A percentile compares a stretch with the other conserved stretches of the same genome.
Conservation (phyloP, 169 alveolate species). For the Eimeria acervulina region DNA sequence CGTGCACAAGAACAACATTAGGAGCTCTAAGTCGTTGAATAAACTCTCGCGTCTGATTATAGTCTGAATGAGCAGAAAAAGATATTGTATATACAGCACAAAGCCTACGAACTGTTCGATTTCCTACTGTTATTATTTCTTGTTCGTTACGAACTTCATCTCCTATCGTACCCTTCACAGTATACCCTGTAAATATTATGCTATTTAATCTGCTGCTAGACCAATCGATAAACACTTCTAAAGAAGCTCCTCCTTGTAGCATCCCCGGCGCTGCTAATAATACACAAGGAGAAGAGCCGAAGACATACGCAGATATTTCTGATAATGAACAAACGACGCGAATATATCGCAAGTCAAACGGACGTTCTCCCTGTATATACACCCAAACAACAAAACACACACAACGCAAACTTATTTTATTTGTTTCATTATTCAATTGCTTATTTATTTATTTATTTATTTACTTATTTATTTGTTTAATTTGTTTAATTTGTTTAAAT, state of each 20-base stretch:
- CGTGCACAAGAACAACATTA: conserved; percentile 83
- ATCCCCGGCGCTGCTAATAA: conserved; percentile 99
- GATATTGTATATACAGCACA: conserved; percentile 91
- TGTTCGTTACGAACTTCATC: conserved; percentile 97
- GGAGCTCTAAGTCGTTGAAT: conserved; percentile 53
- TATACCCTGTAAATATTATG: conserved; percentile 98
- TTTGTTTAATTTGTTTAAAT: neutral
- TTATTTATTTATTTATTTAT: neutral
- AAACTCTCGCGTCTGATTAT: conserved; percentile 88
- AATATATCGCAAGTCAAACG: conserved; percentile 90
- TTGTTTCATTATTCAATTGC: neutral
- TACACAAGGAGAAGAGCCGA: conserved; percentile 94
- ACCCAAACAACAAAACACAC: neutral
- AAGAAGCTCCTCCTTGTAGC: conserved; percentile 98
- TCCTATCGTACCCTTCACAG: conserved; percentile 98
- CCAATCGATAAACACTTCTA: conserved; percentile 97
- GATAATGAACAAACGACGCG: conserved; percentile 13
- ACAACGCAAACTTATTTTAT: too few species aligned
- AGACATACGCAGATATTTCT: conserved; percentile 81
- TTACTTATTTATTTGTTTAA: neutral
- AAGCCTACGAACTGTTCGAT: conserved; percentile 78
- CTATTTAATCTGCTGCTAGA: conserved; percentile 97
- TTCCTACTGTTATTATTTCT: conserved; percentile 91
- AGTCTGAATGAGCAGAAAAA: conserved; percentile 97
- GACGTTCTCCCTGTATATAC: conserved; percentile 88